Evolutionary conservation across 495 filamentous ascomycete species (phyloP), one percentile per base, ranked within the genome.

Genomic region (Neurospora tetrasperma): DNA sequence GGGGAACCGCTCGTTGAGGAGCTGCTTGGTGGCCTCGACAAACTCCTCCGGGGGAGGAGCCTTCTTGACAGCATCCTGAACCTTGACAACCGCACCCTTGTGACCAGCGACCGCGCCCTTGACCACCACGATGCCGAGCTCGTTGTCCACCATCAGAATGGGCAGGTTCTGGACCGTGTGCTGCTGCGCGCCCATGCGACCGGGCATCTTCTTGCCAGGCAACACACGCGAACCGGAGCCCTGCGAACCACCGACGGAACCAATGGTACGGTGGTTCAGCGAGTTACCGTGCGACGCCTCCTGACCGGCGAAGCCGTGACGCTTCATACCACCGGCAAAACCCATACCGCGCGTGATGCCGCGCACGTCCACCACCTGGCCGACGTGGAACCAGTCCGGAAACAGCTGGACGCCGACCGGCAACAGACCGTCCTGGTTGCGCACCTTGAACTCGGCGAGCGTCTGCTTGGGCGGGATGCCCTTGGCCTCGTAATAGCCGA

Each of bases 251-350:
- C 96, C 96, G 14, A 88, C 84, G 5, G 92, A 94, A 85, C 96
- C 96, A 85, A 97, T 91, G 3, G 91, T 90, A 78, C 96, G 88
- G 85, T 99, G 96, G 69, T 91, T 93, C 82, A 92, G 88, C 77
- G 94, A 97, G 76, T 94, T 93, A 88, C 96, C 96, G 84, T 99
- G 96, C 77, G 91, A 94, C 70, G 94, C 93, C 75, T 90, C 91
- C 84, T 99, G 96, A 74, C 96, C 96, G 20, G 83, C 76, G 78
- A 93, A 98, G 1, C 94, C 94, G 78, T 93, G 91, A 73, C 92
- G 86, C 88, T 99, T 99, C 95, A 99, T 99, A 72, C 93, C 96
- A 86, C 96, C 96, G 6, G 92, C 93, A 82, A 97, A 98, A 0
- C 95, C 96, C 85, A 91, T 94, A 41, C 96, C 96, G 79, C 90